Evolutionary conservation across 2,329 filamentous ascomycete species (phyloP), one percentile per base, ranked within the genome.

Genomic region (Ophiocordyceps polyrhachis-furcata): DNA sequence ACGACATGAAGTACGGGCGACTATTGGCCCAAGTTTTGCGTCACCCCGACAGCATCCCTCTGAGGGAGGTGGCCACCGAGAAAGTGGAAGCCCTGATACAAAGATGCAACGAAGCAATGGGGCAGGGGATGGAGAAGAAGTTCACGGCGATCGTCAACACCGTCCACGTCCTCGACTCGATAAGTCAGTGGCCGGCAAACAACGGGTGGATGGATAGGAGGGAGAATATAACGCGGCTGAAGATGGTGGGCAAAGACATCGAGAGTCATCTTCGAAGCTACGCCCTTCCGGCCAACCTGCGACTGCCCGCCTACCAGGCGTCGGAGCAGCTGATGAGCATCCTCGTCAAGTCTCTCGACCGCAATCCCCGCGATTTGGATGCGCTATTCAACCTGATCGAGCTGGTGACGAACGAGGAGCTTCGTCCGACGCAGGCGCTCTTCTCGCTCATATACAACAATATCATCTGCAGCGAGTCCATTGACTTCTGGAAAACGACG

Each of bases 11-110:
- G 48, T 93, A 93, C 55, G 91, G 93, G 3, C 79, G 91, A 15
- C 85, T 98, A 60, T 78, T 98, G 50, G 83, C 86, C 0, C 91
- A 98, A 58, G 77, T 93, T 14, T 71, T 98, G 20, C 71, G 75
- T 3, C 77, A 93, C 54, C 69, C 77, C 0, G 79, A 82, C 15
- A 93, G 87, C 57, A 74, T 71, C 25, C 70, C 81, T 1, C 65
- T 98, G 40, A 74, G 91, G 43, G 79, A 84, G 43, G 76, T 80
- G 35, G 79, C 91, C 8, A 74, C 81, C 45, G 73, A 76, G 17
- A 82, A 89, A 49, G 71, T 86, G 2, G 78, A 87, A 43, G 73
- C 70, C 0, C 73, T 98, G 46, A 72, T 87, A 49, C 72, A 74
- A 42, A 71, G 74, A 41, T 81, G 77, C 51, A 75, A 73, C 44